Evolutionary conservation across 148 eudicot species (phyloP).

Genomic region (Cornus suecica): DNA sequence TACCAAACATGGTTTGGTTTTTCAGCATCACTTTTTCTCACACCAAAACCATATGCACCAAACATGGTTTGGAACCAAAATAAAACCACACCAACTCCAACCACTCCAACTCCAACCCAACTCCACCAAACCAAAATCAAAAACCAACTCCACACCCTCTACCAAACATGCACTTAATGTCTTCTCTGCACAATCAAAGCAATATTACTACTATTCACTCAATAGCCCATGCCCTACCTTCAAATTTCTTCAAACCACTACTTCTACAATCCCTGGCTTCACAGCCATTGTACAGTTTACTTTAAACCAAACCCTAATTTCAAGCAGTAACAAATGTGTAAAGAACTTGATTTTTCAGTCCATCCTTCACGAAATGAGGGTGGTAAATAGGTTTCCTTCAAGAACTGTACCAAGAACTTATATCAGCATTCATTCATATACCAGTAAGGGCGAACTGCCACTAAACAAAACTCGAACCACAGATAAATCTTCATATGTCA

Average conservation of each 20-base stretch:
- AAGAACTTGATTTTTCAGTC: not conserved
- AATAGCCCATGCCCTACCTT: not conserved
- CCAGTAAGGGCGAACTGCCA: not conserved
- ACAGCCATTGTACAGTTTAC: too few relatives aligned
- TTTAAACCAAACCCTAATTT: too few relatives aligned
- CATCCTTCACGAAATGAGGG: not conserved
- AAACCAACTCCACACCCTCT: too few relatives aligned
- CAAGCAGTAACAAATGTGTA: too few relatives aligned
- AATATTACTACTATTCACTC: not conserved
- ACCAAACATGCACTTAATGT: too few relatives aligned
- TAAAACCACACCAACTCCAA: too few relatives aligned
- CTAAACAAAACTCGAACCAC: not conserved
- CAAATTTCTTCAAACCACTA: not conserved
- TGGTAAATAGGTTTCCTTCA: not conserved
- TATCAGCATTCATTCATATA: not conserved
- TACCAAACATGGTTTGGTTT: too few relatives aligned
- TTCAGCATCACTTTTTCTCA: too few relatives aligned
- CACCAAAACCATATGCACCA: too few relatives aligned
- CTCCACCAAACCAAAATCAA: too few relatives aligned
- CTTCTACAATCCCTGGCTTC: not conserved
- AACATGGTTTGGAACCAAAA: too few relatives aligned
- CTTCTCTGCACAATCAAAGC: not conserved
- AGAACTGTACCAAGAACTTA: not conserved
- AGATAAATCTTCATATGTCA: constrained; percentile 38
- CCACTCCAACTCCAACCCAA: too few relatives aligned